phyloP scores from a whole-genome alignment of 306 rosid species.

The Cicer bijugum region DNA sequence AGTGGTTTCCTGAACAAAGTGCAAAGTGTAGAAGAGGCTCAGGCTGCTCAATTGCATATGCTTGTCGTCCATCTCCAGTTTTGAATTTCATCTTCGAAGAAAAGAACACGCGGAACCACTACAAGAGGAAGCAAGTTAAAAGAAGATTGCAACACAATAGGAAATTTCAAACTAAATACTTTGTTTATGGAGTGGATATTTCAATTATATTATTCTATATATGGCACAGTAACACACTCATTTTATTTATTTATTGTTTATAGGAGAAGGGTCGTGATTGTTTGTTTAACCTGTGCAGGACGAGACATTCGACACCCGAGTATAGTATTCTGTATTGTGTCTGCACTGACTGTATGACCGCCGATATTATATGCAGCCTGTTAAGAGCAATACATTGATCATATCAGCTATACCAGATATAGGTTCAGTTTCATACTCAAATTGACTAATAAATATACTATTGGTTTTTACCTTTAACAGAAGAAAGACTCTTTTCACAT shows the following conservation, averaged over 20 bases:
- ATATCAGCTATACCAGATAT: constrained; percentile 14
- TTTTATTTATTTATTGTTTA: not conserved
- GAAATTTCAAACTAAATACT: constrained; percentile 12
- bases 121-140: constrained; percentile 28
- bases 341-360: constrained; percentile 80
- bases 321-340: constrained; percentile 74
- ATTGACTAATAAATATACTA: constrained; percentile 13
- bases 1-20: constrained; percentile 90
- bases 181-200: not conserved
- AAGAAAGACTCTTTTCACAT: constrained; percentile 69
- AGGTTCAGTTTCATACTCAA: constrained; percentile 6
- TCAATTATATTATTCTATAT: not conserved
- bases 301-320: constrained; percentile 88
- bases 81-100: constrained; percentile 71
- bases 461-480: constrained; percentile 73
- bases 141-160: constrained; percentile 12
- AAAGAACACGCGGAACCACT: constrained; percentile 85
- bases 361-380: constrained; percentile 96
- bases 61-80: constrained; percentile 73
- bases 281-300: constrained; percentile 78
- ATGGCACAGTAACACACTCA: not conserved
- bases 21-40: constrained; percentile 92
- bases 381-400: constrained; percentile 33
- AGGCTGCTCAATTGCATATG: constrained; percentile 61
- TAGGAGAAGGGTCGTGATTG: constrained; percentile 11